A percentile compares a stretch with the other conserved stretches of the same genome.
phyloP scores from a whole-genome alignment of 352 stramenopile species.

The Pythium guiyangense region DNA sequence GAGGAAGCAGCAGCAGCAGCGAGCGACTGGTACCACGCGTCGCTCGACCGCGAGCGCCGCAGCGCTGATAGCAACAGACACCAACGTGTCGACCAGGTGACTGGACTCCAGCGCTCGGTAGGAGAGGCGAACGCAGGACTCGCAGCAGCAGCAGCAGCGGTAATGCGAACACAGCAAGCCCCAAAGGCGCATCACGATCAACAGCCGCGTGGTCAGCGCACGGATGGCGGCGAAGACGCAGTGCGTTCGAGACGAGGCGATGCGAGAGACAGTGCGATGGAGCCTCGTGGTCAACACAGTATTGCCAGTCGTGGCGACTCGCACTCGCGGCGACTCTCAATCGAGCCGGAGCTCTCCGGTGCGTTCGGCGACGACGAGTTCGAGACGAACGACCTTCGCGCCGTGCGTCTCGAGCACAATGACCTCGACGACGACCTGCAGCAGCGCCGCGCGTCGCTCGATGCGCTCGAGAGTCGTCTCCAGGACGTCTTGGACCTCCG shows the following conservation, averaged over 20 bases:
- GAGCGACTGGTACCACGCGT: neutral
- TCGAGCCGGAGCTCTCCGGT: neutral
- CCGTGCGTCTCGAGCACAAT: neutral
- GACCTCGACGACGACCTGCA: neutral
- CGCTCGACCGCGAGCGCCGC: neutral
- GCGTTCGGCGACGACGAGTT: slow-evolving; percentile 3
- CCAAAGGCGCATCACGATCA: too few species aligned
- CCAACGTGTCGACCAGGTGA: too few species aligned
- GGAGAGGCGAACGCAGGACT: too few species aligned
- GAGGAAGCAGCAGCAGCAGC: neutral
- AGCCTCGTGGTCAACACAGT: neutral
- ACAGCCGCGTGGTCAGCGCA: too few species aligned
- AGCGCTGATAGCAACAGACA: too few species aligned
- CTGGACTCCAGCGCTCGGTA: too few species aligned
- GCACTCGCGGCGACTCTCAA: neutral
- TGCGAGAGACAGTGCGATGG: neutral
- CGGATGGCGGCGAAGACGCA: too few species aligned
- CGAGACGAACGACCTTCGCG: neutral
- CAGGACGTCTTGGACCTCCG: slow-evolving; percentile 30
- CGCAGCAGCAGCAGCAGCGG: too few species aligned
- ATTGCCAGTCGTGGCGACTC: neutral
- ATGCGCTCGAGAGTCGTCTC: slow-evolving; percentile 23
- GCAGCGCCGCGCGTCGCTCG: slow-evolving; percentile 14
- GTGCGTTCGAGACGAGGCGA: too few species aligned
- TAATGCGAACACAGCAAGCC: too few species aligned